phyloP scores from a whole-genome alignment of 192 early-diverging fungal species.

The Ramicandelaber brevisporus region DNA sequence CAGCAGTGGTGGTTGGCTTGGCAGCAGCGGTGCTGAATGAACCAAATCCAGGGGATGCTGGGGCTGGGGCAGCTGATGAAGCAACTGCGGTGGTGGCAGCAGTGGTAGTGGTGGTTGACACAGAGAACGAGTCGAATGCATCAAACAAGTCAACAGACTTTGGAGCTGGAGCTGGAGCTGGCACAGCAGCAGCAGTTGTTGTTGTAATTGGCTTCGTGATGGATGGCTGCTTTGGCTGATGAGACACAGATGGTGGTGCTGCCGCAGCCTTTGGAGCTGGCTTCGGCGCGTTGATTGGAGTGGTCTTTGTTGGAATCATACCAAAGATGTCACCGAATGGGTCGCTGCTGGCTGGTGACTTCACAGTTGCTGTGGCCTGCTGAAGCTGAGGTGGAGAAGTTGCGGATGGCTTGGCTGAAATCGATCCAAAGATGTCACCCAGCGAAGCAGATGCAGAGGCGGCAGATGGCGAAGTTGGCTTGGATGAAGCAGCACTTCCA shows the following conservation, averaged over 20 bases:
- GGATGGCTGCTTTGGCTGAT: neutral
- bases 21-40: slow-evolving; percentile 12
- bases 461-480: slow-evolving; percentile 1
- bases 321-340: slow-evolving; percentile 8
- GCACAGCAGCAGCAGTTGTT: slow-evolving; percentile 1
- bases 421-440: slow-evolving; percentile 3
- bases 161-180: slow-evolving; percentile 1
- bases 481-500: neutral
- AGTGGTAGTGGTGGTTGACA: neutral
- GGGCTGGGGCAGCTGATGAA: slow-evolving; percentile 2
- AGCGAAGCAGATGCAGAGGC: slow-evolving; percentile 1
- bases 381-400: neutral
- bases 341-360: slow-evolving; percentile 3
- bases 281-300: neutral
- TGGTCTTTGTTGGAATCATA: neutral
- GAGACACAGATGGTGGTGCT: slow-evolving; percentile 1
- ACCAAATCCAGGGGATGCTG: slow-evolving; percentile 11
- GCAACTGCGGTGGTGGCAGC: neutral
- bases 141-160: slow-evolving; percentile 15
- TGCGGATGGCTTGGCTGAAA: neutral
- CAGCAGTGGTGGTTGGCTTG: no score
- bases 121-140: slow-evolving; percentile 7
- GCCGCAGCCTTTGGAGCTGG: slow-evolving; percentile 3
- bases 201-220: neutral
- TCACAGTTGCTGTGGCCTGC: no score